Evolutionary conservation across 768 basidiomycete species (phyloP).

Genomic region (Phanerodontia chrysosporium): DNA sequence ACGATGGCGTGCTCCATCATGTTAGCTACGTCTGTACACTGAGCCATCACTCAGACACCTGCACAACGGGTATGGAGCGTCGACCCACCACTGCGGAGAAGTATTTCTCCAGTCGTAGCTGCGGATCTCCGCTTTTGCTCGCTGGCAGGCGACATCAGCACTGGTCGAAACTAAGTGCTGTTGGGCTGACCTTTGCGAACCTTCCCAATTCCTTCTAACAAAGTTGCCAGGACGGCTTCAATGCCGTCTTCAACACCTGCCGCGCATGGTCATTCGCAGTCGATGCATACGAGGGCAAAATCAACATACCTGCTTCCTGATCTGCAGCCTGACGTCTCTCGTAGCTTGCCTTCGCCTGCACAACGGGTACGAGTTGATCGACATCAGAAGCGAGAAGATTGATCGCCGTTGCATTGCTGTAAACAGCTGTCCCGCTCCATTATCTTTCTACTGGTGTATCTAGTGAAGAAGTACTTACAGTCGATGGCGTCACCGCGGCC

Average conservation of each 20-base stretch:
- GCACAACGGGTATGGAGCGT: background rate
- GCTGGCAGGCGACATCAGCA: background rate
- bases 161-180: background rate
- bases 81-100: slow-evolving; percentile 66
- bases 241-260: slow-evolving; percentile 43
- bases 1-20: slow-evolving; percentile 51
- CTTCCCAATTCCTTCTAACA: slow-evolving; percentile 62
- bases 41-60: background rate
- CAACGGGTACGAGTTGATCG: slow-evolving; percentile 61
- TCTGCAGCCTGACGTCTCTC: slow-evolving; percentile 53
- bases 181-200: slow-evolving; percentile 52
- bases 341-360: slow-evolving; percentile 61
- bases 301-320: slow-evolving; percentile 38
- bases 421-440: slow-evolving; percentile 42
- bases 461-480: background rate
- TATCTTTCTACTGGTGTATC: slow-evolving; percentile 2
- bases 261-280: slow-evolving; percentile 1
- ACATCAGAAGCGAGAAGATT: slow-evolving; percentile 53
- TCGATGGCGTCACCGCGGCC: slow-evolving; percentile 26
- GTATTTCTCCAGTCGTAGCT: slow-evolving; percentile 80
- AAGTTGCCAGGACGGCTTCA: slow-evolving; percentile 46
- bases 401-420: slow-evolving; percentile 50
- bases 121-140: slow-evolving; percentile 54
- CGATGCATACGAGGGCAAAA: too few species aligned
- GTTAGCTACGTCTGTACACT: slow-evolving; percentile 45